These are phyloP conservation scores for Rachicladosporium sp. DNA, from an alignment of 2,329 filamentous ascomycete genomes.

Conservation along the genomic window DNA sequence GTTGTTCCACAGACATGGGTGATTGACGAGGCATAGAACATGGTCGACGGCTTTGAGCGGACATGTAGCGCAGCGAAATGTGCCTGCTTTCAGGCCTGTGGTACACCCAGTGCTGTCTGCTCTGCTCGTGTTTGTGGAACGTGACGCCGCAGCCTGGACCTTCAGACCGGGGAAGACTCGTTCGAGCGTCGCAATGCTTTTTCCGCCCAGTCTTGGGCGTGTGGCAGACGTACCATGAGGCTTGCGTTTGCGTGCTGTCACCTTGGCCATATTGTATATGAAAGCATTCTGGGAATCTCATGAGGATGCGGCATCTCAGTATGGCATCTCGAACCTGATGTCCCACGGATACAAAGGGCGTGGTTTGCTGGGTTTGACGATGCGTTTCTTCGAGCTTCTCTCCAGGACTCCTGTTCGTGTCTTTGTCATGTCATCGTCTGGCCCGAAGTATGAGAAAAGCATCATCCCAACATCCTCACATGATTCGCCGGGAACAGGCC, in stretches of 20 bases:
- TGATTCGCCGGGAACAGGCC: conserved; percentile 74
- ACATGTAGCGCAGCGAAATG: background rate
- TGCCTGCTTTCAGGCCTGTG: background rate
- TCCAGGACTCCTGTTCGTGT: background rate
- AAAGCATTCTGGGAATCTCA: background rate
- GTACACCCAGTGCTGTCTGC: background rate
- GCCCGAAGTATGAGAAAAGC: background rate
- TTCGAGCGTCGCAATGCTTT: background rate
- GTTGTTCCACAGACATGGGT: conserved; percentile 3
- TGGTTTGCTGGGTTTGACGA: background rate
- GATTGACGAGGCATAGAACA: conserved; percentile 2
- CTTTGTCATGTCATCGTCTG: background rate
- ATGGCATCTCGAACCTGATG: background rate
- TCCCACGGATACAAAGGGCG: background rate
- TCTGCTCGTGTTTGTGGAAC: background rate
- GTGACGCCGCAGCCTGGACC: background rate
- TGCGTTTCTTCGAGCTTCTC: background rate
- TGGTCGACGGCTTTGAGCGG: background rate
- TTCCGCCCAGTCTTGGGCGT: background rate
- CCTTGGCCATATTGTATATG: too few relatives aligned
- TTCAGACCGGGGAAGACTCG: background rate
- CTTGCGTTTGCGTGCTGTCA: too few relatives aligned
- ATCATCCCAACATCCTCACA: conserved; percentile 36
- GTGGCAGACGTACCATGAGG: background rate
- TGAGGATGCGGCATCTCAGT: background rate